Evolutionary conservation across 2,329 filamentous ascomycete genomes (phyloP).

Genomic region (Colletotrichum destructivum): DNA sequence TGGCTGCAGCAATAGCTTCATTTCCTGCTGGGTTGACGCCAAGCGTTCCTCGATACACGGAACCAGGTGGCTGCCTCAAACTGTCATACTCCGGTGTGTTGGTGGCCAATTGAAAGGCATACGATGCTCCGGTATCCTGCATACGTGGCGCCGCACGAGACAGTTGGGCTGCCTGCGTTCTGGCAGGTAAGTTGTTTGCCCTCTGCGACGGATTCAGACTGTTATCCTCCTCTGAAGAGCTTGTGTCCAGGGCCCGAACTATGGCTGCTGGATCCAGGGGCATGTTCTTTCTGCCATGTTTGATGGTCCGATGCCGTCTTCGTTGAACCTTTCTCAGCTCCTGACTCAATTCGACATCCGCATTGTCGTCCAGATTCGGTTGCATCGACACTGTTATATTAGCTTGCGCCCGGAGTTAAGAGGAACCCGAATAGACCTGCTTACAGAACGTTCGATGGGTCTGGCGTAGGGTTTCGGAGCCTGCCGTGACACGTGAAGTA

Average conservation of each 20-base stretch:
- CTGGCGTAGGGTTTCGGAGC: slow-evolving; percentile 6
- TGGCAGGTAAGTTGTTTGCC: not conserved
- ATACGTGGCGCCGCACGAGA: not conserved
- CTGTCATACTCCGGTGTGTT: not conserved
- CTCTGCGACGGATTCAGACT: not conserved
- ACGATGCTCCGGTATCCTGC: not conserved
- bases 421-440: not conserved
- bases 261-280: not conserved
- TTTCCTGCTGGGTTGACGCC: not conserved
- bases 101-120: not conserved
- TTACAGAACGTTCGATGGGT: slow-evolving; percentile 33
- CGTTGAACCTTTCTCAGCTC: slow-evolving; percentile 17
- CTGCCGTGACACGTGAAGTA: not conserved
- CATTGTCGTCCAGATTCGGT: slow-evolving; percentile 23
- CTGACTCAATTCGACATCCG: slow-evolving; percentile 36
- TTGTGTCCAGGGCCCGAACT: not conserved
- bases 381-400: slow-evolving; percentile 35
- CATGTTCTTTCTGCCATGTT: slow-evolving; percentile 5
- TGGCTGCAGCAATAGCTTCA: not conserved
- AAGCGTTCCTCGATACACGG: not conserved
- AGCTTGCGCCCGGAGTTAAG: not conserved
- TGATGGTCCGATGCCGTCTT: slow-evolving; percentile 10
- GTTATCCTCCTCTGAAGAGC: not conserved
- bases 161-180: not conserved
- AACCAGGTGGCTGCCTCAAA: not conserved